Conservation (phyloP, 2,329 filamentous ascomycete species). For the Ceratocystis albifundus region DNA sequence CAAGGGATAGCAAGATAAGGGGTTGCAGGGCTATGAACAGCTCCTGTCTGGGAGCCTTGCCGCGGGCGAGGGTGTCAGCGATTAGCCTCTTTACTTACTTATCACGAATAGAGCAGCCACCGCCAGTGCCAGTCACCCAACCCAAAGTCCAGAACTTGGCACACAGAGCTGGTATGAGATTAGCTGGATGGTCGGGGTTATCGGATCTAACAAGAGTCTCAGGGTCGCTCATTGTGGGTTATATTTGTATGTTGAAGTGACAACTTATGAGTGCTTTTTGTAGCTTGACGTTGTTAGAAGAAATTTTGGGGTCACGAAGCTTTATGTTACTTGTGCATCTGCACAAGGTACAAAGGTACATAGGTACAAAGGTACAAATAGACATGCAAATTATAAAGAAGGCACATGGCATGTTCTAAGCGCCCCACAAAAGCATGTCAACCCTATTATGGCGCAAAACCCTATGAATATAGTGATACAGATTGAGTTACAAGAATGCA, state of each 20-base stretch:
- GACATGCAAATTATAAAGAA: neutral
- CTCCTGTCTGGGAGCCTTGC: neutral
- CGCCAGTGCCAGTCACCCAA: constrained; percentile 84
- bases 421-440: neutral
- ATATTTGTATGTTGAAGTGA: neutral
- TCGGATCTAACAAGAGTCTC: constrained; percentile 43
- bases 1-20: neutral
- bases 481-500: neutral
- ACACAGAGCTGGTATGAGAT: constrained; percentile 86
- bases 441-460: neutral
- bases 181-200: constrained; percentile 80
- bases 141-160: constrained; percentile 90
- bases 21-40: neutral
- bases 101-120: constrained; percentile 64
- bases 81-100: constrained; percentile 36
- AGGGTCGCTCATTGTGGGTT: constrained; percentile 15
- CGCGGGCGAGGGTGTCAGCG: too few relatives aligned
- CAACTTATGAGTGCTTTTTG: neutral
- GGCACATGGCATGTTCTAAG: neutral
- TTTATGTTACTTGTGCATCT: neutral
- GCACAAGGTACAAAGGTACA: neutral
- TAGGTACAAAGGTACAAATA: neutral
- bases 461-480: constrained; percentile 1
- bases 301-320: neutral
- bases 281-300: neutral